These are phyloP conservation scores for Biancaea sappan DNA, from an alignment of 306 rosid genomes.

Conservation along the genomic window DNA sequence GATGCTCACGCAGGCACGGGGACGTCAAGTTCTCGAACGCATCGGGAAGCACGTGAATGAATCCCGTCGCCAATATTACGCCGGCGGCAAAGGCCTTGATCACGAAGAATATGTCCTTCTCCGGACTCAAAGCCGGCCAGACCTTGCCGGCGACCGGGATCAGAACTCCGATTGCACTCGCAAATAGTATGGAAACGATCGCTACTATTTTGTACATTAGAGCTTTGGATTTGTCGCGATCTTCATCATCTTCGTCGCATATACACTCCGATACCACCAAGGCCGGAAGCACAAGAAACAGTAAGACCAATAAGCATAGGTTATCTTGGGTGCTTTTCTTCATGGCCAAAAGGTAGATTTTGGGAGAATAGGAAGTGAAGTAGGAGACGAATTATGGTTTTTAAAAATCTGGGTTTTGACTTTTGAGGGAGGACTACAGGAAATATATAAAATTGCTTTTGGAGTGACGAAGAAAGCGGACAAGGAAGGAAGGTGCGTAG, in stretches of 20 bases:
- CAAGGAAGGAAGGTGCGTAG: too few species aligned
- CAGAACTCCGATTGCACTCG: conserved; percentile 47
- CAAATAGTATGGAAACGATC: conserved; percentile 33
- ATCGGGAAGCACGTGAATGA: conserved; percentile 81
- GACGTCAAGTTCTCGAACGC: conserved; percentile 55
- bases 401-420: too few species aligned
- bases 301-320: neutral
- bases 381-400: too few species aligned
- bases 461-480: too few species aligned
- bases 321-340: neutral
- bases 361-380: too few species aligned
- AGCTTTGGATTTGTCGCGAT: conserved; percentile 29
- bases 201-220: conserved; percentile 46
- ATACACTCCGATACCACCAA: conserved; percentile 17
- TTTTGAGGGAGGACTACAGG: too few species aligned
- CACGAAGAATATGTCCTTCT: conserved; percentile 45
- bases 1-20: conserved; percentile 49
- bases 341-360: neutral
- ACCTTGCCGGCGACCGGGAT: conserved; percentile 43
- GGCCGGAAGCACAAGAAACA: conserved; percentile 13
- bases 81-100: conserved; percentile 74
- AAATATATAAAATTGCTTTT: too few species aligned
- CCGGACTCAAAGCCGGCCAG: conserved; percentile 34
- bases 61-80: conserved; percentile 71
- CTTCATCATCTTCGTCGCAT: conserved; percentile 26